phyloP scores from a whole-genome alignment of 2,329 filamentous ascomycete species.

The Aspergillus quadrilineatus region DNA sequence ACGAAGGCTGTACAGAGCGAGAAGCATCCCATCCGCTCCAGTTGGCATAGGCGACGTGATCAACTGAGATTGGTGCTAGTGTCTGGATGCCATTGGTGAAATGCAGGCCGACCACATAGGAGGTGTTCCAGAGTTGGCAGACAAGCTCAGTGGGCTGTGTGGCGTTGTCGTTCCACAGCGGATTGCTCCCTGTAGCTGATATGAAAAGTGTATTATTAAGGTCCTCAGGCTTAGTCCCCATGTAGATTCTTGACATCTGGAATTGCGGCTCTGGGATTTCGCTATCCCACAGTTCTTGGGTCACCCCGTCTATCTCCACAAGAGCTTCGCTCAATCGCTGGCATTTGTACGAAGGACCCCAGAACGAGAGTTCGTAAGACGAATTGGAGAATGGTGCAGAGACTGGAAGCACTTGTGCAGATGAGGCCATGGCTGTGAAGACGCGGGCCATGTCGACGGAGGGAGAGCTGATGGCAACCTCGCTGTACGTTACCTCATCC shows the following conservation, averaged over 20 bases:
- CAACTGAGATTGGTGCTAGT: constrained; percentile 9
- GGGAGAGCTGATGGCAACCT: neutral
- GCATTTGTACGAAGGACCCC: constrained; percentile 18
- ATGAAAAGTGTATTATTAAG: neutral
- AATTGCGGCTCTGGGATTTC: neutral
- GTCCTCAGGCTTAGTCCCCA: neutral
- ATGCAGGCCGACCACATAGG: constrained; percentile 9
- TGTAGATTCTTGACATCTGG: neutral
- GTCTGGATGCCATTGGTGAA: constrained; percentile 7
- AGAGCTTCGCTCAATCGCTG: constrained; percentile 13
- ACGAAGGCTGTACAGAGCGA: neutral
- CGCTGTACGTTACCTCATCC: neutral
- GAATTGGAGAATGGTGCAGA: constrained; percentile 11
- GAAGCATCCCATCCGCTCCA: neutral
- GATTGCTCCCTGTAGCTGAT: constrained; percentile 5
- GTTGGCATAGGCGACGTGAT: constrained; percentile 5
- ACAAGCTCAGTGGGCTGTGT: constrained; percentile 13
- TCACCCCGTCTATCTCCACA: constrained; percentile 11
- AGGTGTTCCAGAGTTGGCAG: constrained; percentile 18
- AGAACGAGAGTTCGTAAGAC: constrained; percentile 13
- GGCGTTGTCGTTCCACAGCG: constrained; percentile 2
- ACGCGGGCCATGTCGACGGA: neutral
- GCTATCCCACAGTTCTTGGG: neutral
- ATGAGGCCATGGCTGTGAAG: constrained; percentile 1
- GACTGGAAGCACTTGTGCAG: constrained; percentile 4